Evolutionary conservation across 108 stramenopile species (phyloP), one percentile per base, ranked within the genome.

Genomic region (Cyclotella choctawhatcheeana): DNA sequence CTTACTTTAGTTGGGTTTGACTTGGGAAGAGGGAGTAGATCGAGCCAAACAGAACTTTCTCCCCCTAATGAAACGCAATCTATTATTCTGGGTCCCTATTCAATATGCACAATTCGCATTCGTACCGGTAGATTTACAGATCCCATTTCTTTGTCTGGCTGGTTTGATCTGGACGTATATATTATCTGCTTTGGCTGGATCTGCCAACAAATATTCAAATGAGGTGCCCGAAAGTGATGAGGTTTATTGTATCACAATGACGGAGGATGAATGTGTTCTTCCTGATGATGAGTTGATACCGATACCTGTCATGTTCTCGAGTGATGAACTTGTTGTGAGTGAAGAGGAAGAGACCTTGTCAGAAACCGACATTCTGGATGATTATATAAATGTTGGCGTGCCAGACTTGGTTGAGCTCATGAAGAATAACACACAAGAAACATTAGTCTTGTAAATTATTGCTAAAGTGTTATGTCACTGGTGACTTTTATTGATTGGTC

Each of bases 21-120:
- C 74, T 14, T 62, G 51, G 16, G 58, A 65, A 31, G 76, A 70
- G 43, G 67, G 85, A 20, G 24, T 86, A 22, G 37, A 74, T 20
- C 45, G 89, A 44, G 89, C 89, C 14, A 66, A 82, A 33, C 73
- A 88, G 44, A 90, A 73, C 30, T 90, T 90, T 61, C 2, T 90
- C 0, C 89, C 89, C 2, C 64, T 90, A 14, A 90, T 90, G 89
- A 79, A 86, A 62, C 40, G 89, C 31, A 90, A 90, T 77, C 56
- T 90, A 8, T 60, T 90, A 7, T 90, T 88, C 29, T 90, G 89
- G 89, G 86, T 90, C 43, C 89, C 89, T 7, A 85, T 90, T 40
- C 89, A 90, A 50, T 90, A 84, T 71, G 65, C 86, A 34, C 85
- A 88, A 47, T 90, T 90, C 76, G 77, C 80, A 27, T 90, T 79